These are phyloP conservation scores for Colletotrichum sp. DNA, from an alignment of 2,329 filamentous ascomycete genomes.

Conservation along the genomic window DNA sequence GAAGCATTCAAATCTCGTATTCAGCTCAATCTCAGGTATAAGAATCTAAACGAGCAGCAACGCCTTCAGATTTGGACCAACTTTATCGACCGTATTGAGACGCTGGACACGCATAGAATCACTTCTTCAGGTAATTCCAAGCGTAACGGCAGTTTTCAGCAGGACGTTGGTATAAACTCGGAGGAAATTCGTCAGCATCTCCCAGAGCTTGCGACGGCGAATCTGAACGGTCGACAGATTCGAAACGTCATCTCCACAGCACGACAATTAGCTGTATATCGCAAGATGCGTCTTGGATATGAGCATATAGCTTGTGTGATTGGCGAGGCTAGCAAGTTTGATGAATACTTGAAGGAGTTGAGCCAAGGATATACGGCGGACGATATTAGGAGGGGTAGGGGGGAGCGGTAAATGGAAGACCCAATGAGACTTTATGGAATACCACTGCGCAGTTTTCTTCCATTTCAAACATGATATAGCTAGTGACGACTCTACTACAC, in stretches of 20 bases:
- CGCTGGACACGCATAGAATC: too few relatives aligned
- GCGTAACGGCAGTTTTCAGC: too few relatives aligned
- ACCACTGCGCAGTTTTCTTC: too few relatives aligned
- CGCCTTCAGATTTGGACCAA: slow-evolving; percentile 18
- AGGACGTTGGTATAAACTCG: neutral
- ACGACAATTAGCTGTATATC: neutral
- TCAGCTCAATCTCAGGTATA: slow-evolving; percentile 38
- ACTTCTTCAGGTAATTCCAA: too few relatives aligned
- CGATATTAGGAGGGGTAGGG: neutral
- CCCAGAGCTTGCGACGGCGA: neutral
- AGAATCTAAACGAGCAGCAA: slow-evolving; percentile 13
- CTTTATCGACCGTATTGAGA: neutral
- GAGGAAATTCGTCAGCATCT: neutral
- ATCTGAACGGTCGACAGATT: neutral
- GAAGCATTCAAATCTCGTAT: slow-evolving; percentile 41
- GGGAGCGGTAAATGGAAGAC: neutral
- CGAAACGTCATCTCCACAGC: neutral
- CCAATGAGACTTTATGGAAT: too few relatives aligned
- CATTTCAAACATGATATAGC: too few relatives aligned
- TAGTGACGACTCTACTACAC: too few relatives aligned
- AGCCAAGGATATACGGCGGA: neutral
- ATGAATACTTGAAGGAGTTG: neutral
- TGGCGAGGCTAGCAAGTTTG: neutral
- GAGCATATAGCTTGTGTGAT: neutral
- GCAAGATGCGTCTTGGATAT: neutral